Evolutionary conservation across 2,329 filamentous ascomycete genomes (phyloP).

Genomic region (Pseudogymnoascus verrucosus): DNA sequence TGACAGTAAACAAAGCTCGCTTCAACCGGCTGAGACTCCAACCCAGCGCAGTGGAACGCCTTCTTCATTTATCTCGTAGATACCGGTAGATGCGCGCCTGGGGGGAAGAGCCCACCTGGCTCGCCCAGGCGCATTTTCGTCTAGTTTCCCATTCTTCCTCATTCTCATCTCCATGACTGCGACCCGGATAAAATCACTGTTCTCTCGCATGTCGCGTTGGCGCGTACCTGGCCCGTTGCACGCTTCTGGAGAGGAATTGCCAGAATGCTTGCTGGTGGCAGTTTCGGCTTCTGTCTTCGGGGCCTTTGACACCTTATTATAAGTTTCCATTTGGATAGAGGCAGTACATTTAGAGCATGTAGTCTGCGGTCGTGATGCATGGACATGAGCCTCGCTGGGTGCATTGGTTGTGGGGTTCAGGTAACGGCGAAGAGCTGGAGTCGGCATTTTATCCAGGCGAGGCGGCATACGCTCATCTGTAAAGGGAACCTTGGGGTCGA

Average conservation of each 20-base stretch:
- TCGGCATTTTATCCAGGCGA: conserved; percentile 54
- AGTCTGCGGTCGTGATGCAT: conserved; percentile 28
- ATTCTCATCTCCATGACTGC: conserved; percentile 67
- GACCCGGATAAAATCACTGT: conserved; percentile 62
- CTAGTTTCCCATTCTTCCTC: conserved; percentile 58
- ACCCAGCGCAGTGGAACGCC: conserved; percentile 55
- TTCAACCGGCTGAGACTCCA: conserved; percentile 24
- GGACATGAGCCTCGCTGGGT: conserved; percentile 35
- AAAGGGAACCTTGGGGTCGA: conserved; percentile 58
- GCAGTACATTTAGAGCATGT: conserved; percentile 45
- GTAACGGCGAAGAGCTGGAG: conserved; percentile 58
- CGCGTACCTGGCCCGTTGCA: conserved; percentile 39
- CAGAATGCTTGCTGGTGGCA: conserved; percentile 25
- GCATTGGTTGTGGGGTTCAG: conserved; percentile 53
- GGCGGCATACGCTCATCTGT: conserved; percentile 60
- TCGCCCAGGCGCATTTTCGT: conserved; percentile 56
- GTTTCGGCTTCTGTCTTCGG: conserved; percentile 31
- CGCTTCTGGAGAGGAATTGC: conserved; percentile 20
- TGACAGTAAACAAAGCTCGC: conserved; percentile 11
- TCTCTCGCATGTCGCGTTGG: conserved; percentile 61
- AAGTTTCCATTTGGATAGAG: conserved; percentile 66
- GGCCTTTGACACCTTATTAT: conserved; percentile 41
- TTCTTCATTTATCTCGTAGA: conserved; percentile 48
- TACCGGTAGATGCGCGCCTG: conserved; percentile 44
- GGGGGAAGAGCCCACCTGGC: conserved; percentile 62